Evolutionary conservation across 768 basidiomycete genomes (phyloP).

Genomic region (Lentinula edodes): DNA sequence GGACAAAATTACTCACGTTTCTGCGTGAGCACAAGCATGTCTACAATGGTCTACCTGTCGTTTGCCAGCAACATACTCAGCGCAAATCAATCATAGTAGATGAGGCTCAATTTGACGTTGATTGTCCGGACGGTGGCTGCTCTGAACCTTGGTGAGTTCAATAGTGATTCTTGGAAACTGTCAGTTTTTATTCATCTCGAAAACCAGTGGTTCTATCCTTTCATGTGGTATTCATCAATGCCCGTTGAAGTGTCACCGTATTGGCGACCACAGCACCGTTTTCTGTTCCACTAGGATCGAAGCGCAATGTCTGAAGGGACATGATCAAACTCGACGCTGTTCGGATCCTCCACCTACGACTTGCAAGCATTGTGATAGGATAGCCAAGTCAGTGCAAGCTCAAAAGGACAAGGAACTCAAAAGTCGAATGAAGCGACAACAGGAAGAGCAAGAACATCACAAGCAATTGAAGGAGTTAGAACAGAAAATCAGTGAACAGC

Average conservation of each 20-base stretch:
- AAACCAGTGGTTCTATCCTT: constrained; percentile 39
- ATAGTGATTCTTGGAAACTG: neutral
- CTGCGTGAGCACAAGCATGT: constrained; percentile 38
- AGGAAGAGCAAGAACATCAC: constrained; percentile 38
- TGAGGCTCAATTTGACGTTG: constrained; percentile 42
- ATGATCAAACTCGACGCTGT: constrained; percentile 40
- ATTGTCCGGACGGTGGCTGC: constrained; percentile 63
- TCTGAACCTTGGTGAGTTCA: constrained; percentile 47
- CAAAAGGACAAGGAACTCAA: constrained; percentile 33
- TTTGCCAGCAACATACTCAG: constrained; percentile 51
- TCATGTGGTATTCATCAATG: constrained; percentile 51
- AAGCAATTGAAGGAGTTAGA: constrained; percentile 37
- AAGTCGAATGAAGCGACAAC: constrained; percentile 39
- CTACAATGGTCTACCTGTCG: constrained; percentile 54
- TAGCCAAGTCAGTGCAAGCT: constrained; percentile 32
- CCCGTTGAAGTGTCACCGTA: constrained; percentile 55
- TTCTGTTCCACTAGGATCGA: constrained; percentile 33
- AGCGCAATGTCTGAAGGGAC: constrained; percentile 38
- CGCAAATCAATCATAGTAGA: constrained; percentile 29
- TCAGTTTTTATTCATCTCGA: neutral
- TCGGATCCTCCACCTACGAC: constrained; percentile 24
- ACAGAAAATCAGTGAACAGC: constrained; percentile 29
- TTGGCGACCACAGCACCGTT: constrained; percentile 49
- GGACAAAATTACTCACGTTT: constrained; percentile 43
- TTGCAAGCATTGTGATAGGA: constrained; percentile 44